Conservation (phyloP, 2,329 filamentous ascomycete genomes). For the Aspergillus flavus region DNA sequence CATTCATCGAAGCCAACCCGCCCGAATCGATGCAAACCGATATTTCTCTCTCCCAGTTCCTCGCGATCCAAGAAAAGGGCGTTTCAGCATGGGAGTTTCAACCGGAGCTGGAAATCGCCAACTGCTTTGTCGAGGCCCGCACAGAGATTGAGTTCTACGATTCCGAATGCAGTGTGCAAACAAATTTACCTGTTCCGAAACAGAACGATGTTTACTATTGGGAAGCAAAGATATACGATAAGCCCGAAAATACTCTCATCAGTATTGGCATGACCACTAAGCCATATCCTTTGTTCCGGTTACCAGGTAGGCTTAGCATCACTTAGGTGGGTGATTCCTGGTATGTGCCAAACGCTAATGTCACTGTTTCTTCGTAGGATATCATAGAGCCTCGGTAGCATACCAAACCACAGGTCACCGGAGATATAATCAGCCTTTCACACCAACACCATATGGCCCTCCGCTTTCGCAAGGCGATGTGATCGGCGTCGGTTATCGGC, state of each 20-base stretch:
- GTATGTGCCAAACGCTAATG: conserved; percentile 14
- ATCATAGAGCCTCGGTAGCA: conserved; percentile 88
- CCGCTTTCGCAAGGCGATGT: conserved; percentile 91
- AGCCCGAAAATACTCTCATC: conserved; percentile 83
- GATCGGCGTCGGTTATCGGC: conserved; percentile 91
- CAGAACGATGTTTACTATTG: conserved; percentile 99
- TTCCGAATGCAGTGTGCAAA: conserved; percentile 95
- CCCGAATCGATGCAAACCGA: conserved; percentile 95
- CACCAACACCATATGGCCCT: conserved; percentile 76
- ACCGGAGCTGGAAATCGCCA: conserved; percentile 97
- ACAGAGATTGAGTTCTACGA: conserved; percentile 99
- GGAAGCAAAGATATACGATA: conserved; percentile 98
- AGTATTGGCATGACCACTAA: conserved; percentile 96
- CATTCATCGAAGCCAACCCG: conserved; percentile 90
- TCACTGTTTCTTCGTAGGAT: conserved; percentile 58
- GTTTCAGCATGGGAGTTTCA: conserved; percentile 99
- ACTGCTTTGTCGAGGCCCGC: conserved; percentile 94
- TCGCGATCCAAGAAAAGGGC: conserved; percentile 98
- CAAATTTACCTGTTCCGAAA: conserved; percentile 94
- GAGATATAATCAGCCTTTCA: conserved; percentile 91
- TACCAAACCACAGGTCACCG: conserved; percentile 87
- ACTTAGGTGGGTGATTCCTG: neutral
- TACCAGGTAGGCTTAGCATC: conserved; percentile 71
- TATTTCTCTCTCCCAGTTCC: conserved; percentile 94
- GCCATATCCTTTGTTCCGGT: conserved; percentile 89